Base-by-base conservation (phyloP, 805 yeast species). In the Kodamaea leandrae region DNA sequence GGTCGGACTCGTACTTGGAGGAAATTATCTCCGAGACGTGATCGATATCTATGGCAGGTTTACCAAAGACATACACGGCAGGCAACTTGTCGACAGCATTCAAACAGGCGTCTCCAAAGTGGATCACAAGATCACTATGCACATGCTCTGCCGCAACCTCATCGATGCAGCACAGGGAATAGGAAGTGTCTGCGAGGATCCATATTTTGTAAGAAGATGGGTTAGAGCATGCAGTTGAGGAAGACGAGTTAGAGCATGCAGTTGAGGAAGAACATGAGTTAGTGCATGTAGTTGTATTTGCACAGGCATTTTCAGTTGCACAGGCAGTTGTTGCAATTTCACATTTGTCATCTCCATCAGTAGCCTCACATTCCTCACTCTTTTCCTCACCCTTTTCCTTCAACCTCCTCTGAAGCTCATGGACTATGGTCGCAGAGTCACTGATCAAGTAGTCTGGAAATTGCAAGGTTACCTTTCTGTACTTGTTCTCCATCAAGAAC, bases 61-160 rank as follows among this genome's bases (percentile, higher is more conserved):
- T 73, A 1, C 96, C 96, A 59, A 90, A 80, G 0, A 87, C 83
- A 55, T 87, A 91, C 0, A 82, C 78, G 0, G 89, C 86, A 0
- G 85, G 80, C n/a, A 87, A 57, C 32, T 78, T 77, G 33, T 77
- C 80, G 4, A 87, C 80, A 0, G 89, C 84, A 51, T 84, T 89
- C 55, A 93, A 63, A 61, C 99, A 93, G 0, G 98, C 91, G 57
- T 88, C 95, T 2, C 99, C 99, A 61, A 90, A 87, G 62, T 93
- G 99, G 2, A 90, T 80, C 20, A 93, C 87, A 4, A 85, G 63
- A 48, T 91, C 96, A 5, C 93, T 89, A 5, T 68, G 57, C 12
- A 91, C 95, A 60, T 93, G 99, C 55, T 86, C 90, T 1, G 96
- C 95, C 0, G 99, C 98, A 19, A 91, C 95, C 55, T 90, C 97